Evolutionary conservation across 1,139 yeast genomes (phyloP), one percentile per base, ranked within the genome.

Genomic region (Candida tropicalis): DNA sequence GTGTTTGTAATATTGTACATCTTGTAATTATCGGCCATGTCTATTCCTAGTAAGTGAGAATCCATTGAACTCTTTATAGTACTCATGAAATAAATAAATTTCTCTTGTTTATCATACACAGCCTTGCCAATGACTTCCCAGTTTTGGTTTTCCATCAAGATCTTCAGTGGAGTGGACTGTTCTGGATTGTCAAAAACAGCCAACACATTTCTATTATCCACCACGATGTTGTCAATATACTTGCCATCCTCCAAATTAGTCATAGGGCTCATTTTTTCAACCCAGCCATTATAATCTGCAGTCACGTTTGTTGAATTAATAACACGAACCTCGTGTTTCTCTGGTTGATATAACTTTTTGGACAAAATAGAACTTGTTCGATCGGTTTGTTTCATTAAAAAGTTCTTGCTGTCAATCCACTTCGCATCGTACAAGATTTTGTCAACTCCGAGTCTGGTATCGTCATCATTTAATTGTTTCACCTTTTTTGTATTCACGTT

Each of bases 171-270:
- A 2, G 31, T n/a, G 5, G 60, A 59, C 4, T 87, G 85, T 6
- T 61, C 60, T 0, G 63, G 42, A 1, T 81, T 55, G 6, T 81
- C 70, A 56, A 82, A 91, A 49, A 79, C 76, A 1, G 84, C 96
- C 37, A 93, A 62, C 55, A 88, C 96, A 43, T 79, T 80, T 55
- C 85, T 84, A 43, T 82, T 75, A 40, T 59, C 45, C 24, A 75
- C 75, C n/a, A 83, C 82, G 9, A 86, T 70, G 4, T 82, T 75
- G 57, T 93, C 98, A 42, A 93, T 69, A 57, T 87, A 93, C 0
- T 91, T 87, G 0, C 64, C 65, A 28, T 60, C 55, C 4, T 62
- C 55, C 10, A 71, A 55, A 8, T 58, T 45, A 0, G 68, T 58
- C 1, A 73, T 50, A 6, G 73, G 70, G n/a, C 63, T 54, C 35